Percentiles rank a stretch among this genome's conserved stretches.
These are phyloP conservation scores for Verticillium isaacii DNA, from an alignment of 2,329 filamentous ascomycete species.

Conservation along the genomic window DNA sequence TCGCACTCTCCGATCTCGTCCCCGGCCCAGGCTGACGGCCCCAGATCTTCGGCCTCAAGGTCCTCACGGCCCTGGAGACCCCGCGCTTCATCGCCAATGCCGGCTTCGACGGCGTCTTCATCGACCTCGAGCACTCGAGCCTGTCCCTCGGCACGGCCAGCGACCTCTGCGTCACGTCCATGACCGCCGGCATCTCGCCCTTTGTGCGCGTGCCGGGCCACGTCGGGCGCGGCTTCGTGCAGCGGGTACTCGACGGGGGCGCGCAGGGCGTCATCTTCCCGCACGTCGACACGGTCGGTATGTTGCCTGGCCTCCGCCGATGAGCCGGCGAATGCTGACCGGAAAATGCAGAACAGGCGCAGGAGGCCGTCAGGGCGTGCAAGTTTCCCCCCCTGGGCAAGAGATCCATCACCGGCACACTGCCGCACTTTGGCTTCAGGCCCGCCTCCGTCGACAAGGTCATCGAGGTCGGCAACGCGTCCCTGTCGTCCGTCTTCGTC, in stretches of 20 bases:
- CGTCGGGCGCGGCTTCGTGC: constrained; percentile 23
- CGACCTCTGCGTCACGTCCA: constrained; percentile 18
- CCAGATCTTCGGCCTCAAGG: background rate
- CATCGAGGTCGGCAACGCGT: background rate
- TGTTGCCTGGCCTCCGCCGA: background rate
- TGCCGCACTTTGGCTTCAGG: constrained; percentile 17
- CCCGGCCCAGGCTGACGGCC: background rate
- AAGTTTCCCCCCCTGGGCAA: constrained; percentile 20
- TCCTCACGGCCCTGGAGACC: background rate
- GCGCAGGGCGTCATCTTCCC: constrained; percentile 22
- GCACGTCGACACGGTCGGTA: constrained; percentile 17
- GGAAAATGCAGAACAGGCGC: constrained; percentile 14
- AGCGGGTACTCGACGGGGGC: constrained; percentile 24
- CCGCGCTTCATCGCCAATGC: constrained; percentile 5
- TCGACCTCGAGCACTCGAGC: constrained; percentile 28
- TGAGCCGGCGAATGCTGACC: background rate
- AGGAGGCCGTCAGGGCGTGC: constrained; percentile 11
- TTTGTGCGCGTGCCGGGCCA: constrained; percentile 25
- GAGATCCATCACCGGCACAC: constrained; percentile 15
- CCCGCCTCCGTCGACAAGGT: constrained; percentile 6
- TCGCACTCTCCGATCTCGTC: background rate
- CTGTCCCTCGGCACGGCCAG: constrained; percentile 19
- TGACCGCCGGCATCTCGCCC: constrained; percentile 21
- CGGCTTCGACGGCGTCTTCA: constrained; percentile 26
- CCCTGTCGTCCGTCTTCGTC: constrained; percentile 2